phyloP scores from a whole-genome alignment of 495 filamentous ascomycete genomes.

The Lasiosphaeris hirsuta region DNA sequence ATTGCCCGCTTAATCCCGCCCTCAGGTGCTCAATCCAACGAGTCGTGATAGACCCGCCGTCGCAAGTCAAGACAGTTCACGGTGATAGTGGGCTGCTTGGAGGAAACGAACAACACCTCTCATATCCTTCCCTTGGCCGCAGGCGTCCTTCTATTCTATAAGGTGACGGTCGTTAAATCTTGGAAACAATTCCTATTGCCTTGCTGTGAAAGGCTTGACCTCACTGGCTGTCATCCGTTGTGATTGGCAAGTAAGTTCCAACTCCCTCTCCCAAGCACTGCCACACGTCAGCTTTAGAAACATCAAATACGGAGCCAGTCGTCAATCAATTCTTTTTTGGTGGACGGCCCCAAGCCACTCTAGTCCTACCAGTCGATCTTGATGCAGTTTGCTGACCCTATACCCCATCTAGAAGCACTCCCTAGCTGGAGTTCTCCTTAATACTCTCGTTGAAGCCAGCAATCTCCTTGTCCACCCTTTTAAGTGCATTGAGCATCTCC shows the following conservation, averaged over 20 bases:
- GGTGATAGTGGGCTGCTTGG: slow-evolving; percentile 51
- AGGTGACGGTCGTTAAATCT: slow-evolving; percentile 37
- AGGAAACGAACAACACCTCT: slow-evolving; percentile 31
- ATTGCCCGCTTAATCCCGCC: slow-evolving; percentile 19
- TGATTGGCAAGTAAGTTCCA: background rate
- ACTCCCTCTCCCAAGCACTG: background rate
- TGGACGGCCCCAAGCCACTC: background rate
- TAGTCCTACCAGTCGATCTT: background rate
- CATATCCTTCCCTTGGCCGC: slow-evolving; percentile 41
- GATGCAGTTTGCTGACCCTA: background rate
- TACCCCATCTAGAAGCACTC: background rate
- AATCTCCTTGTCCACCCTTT: slow-evolving; percentile 14
- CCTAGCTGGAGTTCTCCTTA: slow-evolving; percentile 8
- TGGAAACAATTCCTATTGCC: slow-evolving; percentile 3
- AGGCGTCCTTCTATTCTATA: slow-evolving; percentile 53
- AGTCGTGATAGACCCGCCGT: slow-evolving; percentile 27
- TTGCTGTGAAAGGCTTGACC: background rate
- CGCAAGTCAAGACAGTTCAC: slow-evolving; percentile 35
- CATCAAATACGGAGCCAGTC: background rate
- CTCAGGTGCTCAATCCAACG: slow-evolving; percentile 19
- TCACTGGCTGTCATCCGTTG: slow-evolving; percentile 2
- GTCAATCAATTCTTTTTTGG: background rate
- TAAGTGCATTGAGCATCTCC: slow-evolving; percentile 13
- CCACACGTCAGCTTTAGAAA: background rate
- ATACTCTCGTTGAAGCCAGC: slow-evolving; percentile 2